Percentiles rank a stretch among this genome's conserved stretches.
These are phyloP conservation scores for Trametes punicea DNA, from an alignment of 768 basidiomycete genomes.

Conservation along the genomic window DNA sequence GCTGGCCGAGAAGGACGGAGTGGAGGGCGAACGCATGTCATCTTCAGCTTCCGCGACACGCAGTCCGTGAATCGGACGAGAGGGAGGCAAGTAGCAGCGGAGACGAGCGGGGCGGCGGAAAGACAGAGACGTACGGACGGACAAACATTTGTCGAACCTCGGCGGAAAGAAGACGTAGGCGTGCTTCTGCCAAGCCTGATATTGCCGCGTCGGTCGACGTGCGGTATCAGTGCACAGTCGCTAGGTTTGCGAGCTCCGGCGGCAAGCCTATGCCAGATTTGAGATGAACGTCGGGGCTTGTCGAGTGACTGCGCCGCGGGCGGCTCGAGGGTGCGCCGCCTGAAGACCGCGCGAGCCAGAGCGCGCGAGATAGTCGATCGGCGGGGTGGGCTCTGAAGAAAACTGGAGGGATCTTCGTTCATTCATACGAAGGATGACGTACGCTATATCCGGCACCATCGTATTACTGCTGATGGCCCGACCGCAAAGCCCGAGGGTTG, in stretches of 20 bases:
- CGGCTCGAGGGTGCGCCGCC: background rate
- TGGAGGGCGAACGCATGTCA: background rate
- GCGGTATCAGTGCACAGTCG: background rate
- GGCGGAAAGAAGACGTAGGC: conserved; percentile 13
- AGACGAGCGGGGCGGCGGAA: background rate
- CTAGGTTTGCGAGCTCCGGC: background rate
- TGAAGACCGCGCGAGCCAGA: background rate
- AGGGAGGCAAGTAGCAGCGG: background rate
- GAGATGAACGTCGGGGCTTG: too few relatives aligned
- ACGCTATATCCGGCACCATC: conserved; percentile 7
- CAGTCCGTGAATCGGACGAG: background rate
- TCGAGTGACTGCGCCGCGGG: background rate
- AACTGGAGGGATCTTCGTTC: conserved; percentile 1
- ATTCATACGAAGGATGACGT: conserved; percentile 1
- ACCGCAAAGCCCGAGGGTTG: background rate
- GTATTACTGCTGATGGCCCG: background rate
- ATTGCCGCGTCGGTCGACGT: background rate
- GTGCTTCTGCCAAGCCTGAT: conserved; percentile 18
- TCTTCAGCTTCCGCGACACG: background rate
- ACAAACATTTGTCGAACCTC: conserved; percentile 22
- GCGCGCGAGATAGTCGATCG: background rate
- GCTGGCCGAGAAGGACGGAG: background rate
- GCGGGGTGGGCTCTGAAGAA: background rate
- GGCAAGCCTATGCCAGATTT: background rate
- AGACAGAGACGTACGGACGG: conserved; percentile 7